A percentile compares a stretch with the other conserved stretches of the same genome.
phyloP scores from a whole-genome alignment of 805 yeast genomes.

The Wickerhamomyces bovis region DNA sequence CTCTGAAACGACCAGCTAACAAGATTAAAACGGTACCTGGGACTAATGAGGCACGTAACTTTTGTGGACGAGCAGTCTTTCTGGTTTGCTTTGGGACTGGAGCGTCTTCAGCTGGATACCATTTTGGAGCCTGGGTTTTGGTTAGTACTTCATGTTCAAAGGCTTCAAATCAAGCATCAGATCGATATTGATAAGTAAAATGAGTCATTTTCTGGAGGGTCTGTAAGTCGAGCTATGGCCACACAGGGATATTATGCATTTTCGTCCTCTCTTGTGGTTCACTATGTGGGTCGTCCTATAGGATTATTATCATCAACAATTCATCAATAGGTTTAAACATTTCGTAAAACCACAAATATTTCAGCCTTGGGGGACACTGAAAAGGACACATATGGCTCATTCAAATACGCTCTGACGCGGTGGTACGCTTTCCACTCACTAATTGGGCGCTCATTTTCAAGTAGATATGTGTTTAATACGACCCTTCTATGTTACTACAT shows the following conservation, averaged over 20 bases:
- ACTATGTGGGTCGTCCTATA: neutral
- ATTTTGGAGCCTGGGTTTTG: constrained; percentile 62
- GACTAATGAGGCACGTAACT: constrained; percentile 89
- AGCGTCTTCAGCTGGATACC: constrained; percentile 91
- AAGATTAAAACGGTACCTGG: constrained; percentile 98
- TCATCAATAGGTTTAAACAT: neutral
- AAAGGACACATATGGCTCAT: neutral
- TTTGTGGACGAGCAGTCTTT: constrained; percentile 89
- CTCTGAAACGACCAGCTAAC: constrained; percentile 99
- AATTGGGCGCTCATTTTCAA: constrained; percentile 28
- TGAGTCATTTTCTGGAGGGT: no score
- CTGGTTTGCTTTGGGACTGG: constrained; percentile 84
- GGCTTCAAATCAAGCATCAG: neutral
- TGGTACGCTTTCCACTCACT: constrained; percentile 18
- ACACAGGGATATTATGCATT: no score
- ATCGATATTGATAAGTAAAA: neutral
- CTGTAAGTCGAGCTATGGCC: no score
- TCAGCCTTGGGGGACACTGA: neutral
- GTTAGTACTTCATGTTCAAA: constrained; percentile 3
- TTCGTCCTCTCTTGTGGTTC: neutral
- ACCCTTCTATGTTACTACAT: neutral
- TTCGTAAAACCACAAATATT: neutral
- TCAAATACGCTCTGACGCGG: neutral
- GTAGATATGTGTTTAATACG: constrained; percentile 4
- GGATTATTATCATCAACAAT: neutral